A percentile compares a stretch with the other conserved stretches of the same genome.
Evolutionary conservation across 75 land plant genomes (phyloP).

Genomic region (Picea glauca): DNA sequence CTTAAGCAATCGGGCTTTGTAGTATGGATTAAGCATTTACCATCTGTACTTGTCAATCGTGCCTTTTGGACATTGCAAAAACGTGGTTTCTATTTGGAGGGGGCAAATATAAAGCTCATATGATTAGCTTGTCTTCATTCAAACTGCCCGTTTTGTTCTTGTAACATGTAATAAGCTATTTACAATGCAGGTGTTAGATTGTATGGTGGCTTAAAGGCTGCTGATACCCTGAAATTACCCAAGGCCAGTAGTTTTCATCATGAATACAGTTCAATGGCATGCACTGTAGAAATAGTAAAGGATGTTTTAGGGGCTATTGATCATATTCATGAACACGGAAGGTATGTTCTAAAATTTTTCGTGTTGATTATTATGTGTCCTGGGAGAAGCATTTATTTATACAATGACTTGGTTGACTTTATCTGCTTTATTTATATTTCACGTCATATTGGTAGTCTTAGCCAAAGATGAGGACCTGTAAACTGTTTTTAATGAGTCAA

Average conservation of each 20-base stretch:
- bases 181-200: slow-evolving; percentile 38
- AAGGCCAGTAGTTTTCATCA: slow-evolving; percentile 29
- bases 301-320: slow-evolving; percentile 44
- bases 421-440: not conserved
- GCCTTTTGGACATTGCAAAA: not conserved
- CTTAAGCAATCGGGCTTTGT: not conserved
- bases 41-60: not conserved
- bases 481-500: not conserved
- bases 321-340: slow-evolving; percentile 45
- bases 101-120: not conserved
- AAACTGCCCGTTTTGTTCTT: not conserved
- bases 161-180: not conserved
- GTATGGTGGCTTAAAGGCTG: slow-evolving; percentile 33
- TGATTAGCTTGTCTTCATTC: not conserved
- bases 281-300: slow-evolving; percentile 44
- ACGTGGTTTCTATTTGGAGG: not conserved
- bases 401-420: not conserved
- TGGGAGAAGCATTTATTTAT: not conserved
- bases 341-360: slow-evolving; percentile 16
- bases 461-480: no score
- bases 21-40: not conserved
- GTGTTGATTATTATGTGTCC: not conserved
- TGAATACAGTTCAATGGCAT: slow-evolving; percentile 45
- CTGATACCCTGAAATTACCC: slow-evolving; percentile 36
- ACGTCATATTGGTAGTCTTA: no score